Base-by-base conservation (phyloP, 345 rosid species). In the Salix caprea region DNA sequence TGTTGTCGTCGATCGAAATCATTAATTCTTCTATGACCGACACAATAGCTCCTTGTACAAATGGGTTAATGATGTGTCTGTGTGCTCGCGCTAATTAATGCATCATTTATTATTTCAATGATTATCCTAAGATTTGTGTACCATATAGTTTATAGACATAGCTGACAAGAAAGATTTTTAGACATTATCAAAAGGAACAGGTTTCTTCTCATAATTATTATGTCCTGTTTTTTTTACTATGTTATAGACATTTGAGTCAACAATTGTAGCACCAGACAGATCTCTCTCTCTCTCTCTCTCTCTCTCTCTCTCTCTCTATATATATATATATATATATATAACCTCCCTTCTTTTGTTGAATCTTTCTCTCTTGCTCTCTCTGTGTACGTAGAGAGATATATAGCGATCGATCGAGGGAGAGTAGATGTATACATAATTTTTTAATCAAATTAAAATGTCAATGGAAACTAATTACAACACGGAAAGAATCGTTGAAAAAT, bases 1-100 rank as follows among this genome's bases (percentile, higher is more conserved):
- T 34, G 66, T 71, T 64, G 75, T 69, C 7, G 19, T 76, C 70
- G 46, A 24, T 78, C 75, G 46, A 72, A 79, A 83, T 83, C 74
- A 80, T 83, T 39, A 39, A 39, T 42, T 69, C 74, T 12, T 58
- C 71, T 18, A 34, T 56, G 69, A 18, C 77, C 81, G 44, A 67
- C 62, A 42, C 30, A 2, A 14, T 2, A 34, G 44, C 18, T 14
- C 26, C 37, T 36, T 36, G 37, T 36, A 1, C 7, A 36, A 5
- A 36, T 36, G 37, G 37, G 37, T 36, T 36, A 36, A 36, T 36
- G 37, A 36, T 36, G 37, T 36, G 37, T 4, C 1, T 36, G 37
- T 36, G 37, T 5, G 37, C 37, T 36, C 7, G 37, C 37, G 37
- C 2, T 50, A 30, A 50, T 28, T 58, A 34, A 14, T 32, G 68